These are phyloP conservation scores for Xylaria sp. DNA, from an alignment of 2,329 filamentous ascomycete genomes.

Conservation along the genomic window DNA sequence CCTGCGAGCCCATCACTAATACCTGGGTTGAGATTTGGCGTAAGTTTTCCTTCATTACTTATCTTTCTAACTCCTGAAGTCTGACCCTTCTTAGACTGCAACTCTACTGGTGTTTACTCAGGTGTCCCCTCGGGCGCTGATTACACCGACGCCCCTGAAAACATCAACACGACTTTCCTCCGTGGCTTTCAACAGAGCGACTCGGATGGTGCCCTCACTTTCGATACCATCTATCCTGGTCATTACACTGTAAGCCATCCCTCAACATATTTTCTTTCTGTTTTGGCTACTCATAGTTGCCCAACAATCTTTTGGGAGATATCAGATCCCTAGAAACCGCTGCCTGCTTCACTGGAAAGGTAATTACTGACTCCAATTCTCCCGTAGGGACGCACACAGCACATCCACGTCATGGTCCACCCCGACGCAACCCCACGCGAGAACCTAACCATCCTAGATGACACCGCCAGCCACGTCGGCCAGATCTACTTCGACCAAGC, in stretches of 20 bases:
- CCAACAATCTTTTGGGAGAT: no score
- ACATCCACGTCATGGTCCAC: constrained; percentile 34
- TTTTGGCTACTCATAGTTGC: no score
- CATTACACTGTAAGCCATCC: constrained; percentile 22
- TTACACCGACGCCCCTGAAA: constrained; percentile 10
- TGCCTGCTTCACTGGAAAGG: no score
- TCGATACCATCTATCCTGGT: constrained; percentile 33
- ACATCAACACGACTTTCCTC: constrained; percentile 20
- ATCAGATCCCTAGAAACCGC: no score
- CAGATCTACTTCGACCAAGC: constrained; percentile 35
- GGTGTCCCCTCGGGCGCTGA: constrained; percentile 21
- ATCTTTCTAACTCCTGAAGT: not conserved
- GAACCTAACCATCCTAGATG: constrained; percentile 8
- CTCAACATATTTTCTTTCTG: no score
- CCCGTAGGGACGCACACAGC: constrained; percentile 19
- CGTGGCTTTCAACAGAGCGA: constrained; percentile 34
- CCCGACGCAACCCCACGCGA: constrained; percentile 8
- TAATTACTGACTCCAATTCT: no score
- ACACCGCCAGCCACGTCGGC: constrained; percentile 12
- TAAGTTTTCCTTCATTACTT: constrained; percentile 3
- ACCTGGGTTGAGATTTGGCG: constrained; percentile 33
- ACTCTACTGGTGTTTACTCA: constrained; percentile 31
- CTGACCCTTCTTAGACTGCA: constrained; percentile 8
- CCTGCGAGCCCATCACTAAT: constrained; percentile 18
- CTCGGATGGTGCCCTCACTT: constrained; percentile 21